A percentile compares a stretch with the other conserved stretches of the same genome.
Evolutionary conservation across 2,329 filamentous ascomycete genomes (phyloP).

Genomic region (Neofusicoccum umdonicola): DNA sequence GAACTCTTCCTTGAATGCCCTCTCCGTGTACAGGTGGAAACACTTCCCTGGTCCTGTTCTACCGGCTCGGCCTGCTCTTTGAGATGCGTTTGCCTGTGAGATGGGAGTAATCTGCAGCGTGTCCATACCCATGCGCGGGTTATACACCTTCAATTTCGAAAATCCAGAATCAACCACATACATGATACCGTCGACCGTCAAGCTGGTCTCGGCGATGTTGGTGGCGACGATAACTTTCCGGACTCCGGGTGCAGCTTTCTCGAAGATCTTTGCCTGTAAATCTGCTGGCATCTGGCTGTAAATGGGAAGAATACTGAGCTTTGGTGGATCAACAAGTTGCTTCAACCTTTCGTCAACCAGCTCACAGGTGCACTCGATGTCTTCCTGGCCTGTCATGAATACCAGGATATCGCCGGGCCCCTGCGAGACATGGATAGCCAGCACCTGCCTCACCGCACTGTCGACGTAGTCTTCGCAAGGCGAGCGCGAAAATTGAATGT

Average conservation of each 20-base stretch:
- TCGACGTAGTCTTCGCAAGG: slow-evolving; percentile 98
- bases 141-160: slow-evolving; percentile 98
- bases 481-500: slow-evolving; percentile 91
- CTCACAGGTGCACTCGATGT: slow-evolving; percentile 96
- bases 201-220: slow-evolving; percentile 95
- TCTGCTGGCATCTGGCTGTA: slow-evolving; percentile 99
- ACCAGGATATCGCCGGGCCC: slow-evolving; percentile 90
- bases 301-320: slow-evolving; percentile 91
- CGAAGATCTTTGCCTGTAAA: slow-evolving; percentile 95
- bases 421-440: slow-evolving; percentile 95
- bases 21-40: slow-evolving; percentile 90
- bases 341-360: slow-evolving; percentile 83
- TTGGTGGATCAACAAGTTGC: slow-evolving; percentile 88
- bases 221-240: slow-evolving; percentile 98
- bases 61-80: slow-evolving; percentile 89
- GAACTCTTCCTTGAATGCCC: slow-evolving; percentile 91
- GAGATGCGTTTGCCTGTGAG: slow-evolving; percentile 91
- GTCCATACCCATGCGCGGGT: slow-evolving; percentile 99
- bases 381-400: slow-evolving; percentile 99
- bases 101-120: slow-evolving; percentile 97
- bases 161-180: slow-evolving; percentile 97
- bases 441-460: slow-evolving; percentile 89
- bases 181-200: slow-evolving; percentile 99
- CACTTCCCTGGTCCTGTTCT: slow-evolving; percentile 94
- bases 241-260: slow-evolving; percentile 82